phyloP scores from a whole-genome alignment of 495 filamentous ascomycete species.

The Clohesyomyces aquaticus region DNA sequence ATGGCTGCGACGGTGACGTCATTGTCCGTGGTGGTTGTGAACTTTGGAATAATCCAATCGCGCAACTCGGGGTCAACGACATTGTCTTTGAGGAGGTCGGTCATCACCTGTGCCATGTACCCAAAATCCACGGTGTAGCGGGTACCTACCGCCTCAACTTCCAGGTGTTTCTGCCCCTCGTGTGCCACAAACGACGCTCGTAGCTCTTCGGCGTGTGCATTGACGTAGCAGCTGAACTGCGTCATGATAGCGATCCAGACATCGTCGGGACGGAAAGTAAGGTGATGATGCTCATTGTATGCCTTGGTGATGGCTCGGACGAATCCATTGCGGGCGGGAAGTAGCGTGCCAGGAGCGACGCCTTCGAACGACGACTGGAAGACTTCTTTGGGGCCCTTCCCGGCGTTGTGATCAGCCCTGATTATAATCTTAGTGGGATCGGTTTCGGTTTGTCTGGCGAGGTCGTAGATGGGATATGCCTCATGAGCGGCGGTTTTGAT shows the following conservation, averaged over 20 bases:
- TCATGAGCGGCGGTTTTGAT: too few relatives aligned
- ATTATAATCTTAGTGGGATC: too few relatives aligned
- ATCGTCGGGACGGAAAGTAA: constrained; percentile 50
- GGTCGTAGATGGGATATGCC: too few relatives aligned
- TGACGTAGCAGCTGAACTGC: constrained; percentile 43
- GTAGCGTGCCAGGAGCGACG: neutral
- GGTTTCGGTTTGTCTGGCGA: too few relatives aligned
- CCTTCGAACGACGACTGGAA: neutral
- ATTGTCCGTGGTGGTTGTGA: constrained; percentile 49
- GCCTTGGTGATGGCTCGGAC: constrained; percentile 41
- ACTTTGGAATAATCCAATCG: constrained; percentile 51
- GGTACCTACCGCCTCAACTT: neutral
- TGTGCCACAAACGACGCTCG: constrained; percentile 46
- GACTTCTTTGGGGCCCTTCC: too few relatives aligned
- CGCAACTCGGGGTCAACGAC: constrained; percentile 46
- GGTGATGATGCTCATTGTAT: constrained; percentile 46
- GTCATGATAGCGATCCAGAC: constrained; percentile 50
- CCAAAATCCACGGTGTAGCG: constrained; percentile 21
- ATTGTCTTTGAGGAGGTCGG: constrained; percentile 45
- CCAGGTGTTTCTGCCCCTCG: constrained; percentile 44
- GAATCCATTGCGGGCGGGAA: constrained; percentile 41
- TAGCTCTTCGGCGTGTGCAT: constrained; percentile 48
- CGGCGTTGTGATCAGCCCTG: too few relatives aligned
- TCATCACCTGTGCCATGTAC: constrained; percentile 36
- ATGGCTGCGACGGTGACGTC: constrained; percentile 47